Base-by-base conservation (phyloP, 148 eudicot species). In the Talinum fruticosum region DNA sequence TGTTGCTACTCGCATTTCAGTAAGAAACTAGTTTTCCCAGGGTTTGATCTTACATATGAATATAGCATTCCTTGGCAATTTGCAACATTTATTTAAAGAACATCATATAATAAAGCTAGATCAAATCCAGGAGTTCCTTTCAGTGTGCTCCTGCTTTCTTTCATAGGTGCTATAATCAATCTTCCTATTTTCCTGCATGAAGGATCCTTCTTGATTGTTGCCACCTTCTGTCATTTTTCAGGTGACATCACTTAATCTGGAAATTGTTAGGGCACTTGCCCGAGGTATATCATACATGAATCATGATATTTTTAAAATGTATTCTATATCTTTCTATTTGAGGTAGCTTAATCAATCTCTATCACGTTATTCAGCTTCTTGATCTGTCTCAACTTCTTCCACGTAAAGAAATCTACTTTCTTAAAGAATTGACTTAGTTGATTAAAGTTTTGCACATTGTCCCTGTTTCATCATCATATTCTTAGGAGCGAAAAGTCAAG, bases 1-100 rank as follows among this genome's bases (percentile, higher is more conserved):
- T 86, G 99, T 96, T 76, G 97, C 99, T 13, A 96, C 99, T 53
- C 92, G 99, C 72, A 96, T 96, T 71, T 96, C 99, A 10, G 99
- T 96, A 85, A 93, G 92, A 66, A 76, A 21, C 35, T 10, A 2
- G 24, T 41, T 30, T 41, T 28, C 26, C 61, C 45, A 41, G 36
- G 62, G 0, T 36, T 71, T 75, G 53, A 59, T 44, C 65, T 35
- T 67, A 45, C 47, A 66, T 45, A 62, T 69, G 23, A 28, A 38
- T 29, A 12, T 70, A n/a, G 61, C 66, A 28, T 10, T 53, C 57
- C 23, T 37, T 64, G 37, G 54, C 32, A 23, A 51, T 47, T 71
- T 53, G 51, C 76, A 38, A 69, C 29, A 69, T 3, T 69, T 53
- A 45, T 44, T 71, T 71, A 71, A 44, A 24, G 57, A 45, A 45